Conservation (phyloP, 495 filamentous ascomycete genomes). For the Chaetomium tenue region DNA sequence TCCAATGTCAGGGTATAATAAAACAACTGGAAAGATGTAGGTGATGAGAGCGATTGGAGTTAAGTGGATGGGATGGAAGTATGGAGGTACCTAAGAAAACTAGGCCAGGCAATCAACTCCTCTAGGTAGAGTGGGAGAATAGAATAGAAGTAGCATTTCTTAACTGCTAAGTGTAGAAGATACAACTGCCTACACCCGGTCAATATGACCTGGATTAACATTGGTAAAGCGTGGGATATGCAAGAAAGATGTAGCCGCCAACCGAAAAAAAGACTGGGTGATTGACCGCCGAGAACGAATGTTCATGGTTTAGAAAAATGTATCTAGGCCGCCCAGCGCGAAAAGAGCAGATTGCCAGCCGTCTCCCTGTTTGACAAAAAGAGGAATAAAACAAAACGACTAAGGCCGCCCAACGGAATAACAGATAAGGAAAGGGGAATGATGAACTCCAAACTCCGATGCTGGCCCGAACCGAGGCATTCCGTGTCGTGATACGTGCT, state of each 20-base stretch:
- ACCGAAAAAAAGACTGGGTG: too few relatives aligned
- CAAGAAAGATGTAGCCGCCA: too few relatives aligned
- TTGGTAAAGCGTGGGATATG: too few relatives aligned
- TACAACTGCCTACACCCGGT: neutral
- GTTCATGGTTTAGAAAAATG: neutral
- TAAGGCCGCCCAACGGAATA: slow-evolving; percentile 10
- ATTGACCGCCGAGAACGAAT: neutral
- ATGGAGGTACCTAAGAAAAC: too few relatives aligned
- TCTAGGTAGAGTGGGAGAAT: too few relatives aligned
- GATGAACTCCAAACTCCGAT: slow-evolving; percentile 33
- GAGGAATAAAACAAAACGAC: slow-evolving; percentile 6
- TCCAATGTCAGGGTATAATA: too few relatives aligned
- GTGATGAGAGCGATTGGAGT: too few relatives aligned
- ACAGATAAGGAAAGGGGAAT: slow-evolving; percentile 14
- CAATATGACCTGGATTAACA: too few relatives aligned
- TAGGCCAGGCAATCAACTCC: too few relatives aligned
- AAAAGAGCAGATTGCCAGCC: slow-evolving; percentile 1
- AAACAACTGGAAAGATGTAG: too few relatives aligned
- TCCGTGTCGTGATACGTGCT: slow-evolving; percentile 25
- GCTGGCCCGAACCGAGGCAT: slow-evolving; percentile 25
- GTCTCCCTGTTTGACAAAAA: neutral
- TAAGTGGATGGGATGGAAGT: too few relatives aligned
- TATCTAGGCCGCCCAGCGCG: slow-evolving; percentile 2
- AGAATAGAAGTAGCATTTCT: too few relatives aligned
- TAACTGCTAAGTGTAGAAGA: neutral